Evolutionary conservation across 75 land plant species (phyloP).

Genomic region (Selaginella tamariscina): DNA sequence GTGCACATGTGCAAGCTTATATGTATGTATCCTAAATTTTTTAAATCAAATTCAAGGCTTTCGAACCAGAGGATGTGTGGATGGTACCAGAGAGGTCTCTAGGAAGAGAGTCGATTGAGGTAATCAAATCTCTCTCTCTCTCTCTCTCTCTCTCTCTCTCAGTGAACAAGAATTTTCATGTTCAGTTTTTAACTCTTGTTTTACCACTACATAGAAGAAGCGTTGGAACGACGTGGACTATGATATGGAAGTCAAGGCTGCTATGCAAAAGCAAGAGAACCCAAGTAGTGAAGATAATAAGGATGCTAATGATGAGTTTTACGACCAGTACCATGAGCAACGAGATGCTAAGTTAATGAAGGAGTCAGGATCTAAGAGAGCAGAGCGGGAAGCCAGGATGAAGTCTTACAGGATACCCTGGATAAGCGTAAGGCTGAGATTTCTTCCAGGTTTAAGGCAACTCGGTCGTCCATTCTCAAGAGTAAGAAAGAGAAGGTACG

Average conservation of each 20-base stretch:
- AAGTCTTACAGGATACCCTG: constrained; percentile 11
- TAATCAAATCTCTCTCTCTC: no score
- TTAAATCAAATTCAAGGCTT: not conserved
- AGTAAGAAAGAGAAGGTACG: constrained; percentile 5
- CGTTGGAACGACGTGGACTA: not conserved
- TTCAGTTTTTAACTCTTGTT: no score
- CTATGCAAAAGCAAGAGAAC: not conserved
- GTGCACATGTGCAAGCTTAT: no score
- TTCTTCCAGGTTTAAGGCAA: not conserved
- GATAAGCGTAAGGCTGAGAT: constrained; percentile 8
- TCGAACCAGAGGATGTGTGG: not conserved
- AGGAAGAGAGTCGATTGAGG: not conserved
- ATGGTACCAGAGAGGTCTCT: not conserved
- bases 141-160: no score
- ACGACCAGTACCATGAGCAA: constrained; percentile 5
- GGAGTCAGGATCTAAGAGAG: constrained; percentile 2
- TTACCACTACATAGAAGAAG: no score
- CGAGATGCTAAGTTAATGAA: constrained; percentile 6
- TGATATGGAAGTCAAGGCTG: not conserved
- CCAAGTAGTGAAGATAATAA: not conserved
- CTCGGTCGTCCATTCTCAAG: not conserved
- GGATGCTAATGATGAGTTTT: not conserved
- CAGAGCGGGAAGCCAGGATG: constrained; percentile 5
- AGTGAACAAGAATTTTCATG: no score
- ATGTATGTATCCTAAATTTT: no score